These are phyloP conservation scores for Penicillium brevicompactum DNA, from an alignment of 2,329 filamentous ascomycete species.

Conservation along the genomic window DNA sequence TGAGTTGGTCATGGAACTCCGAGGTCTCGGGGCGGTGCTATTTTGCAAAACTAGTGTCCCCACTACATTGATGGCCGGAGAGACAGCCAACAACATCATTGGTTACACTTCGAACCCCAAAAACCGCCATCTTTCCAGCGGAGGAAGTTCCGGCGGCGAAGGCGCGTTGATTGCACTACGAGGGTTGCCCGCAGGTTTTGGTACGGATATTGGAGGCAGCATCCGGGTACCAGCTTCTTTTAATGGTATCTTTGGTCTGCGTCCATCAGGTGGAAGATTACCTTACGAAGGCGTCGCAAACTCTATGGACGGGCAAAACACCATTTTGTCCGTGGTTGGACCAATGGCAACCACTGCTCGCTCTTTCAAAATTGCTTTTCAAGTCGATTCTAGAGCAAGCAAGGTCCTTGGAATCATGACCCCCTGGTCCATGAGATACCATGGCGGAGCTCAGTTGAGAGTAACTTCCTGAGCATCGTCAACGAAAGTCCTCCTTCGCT, in stretches of 20 bases:
- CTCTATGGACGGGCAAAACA: not conserved
- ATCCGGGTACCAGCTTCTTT: not conserved
- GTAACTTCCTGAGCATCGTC: not conserved
- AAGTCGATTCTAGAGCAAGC: not conserved
- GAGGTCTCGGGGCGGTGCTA: constrained; percentile 31
- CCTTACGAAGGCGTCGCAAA: not conserved
- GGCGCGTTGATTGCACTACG: constrained; percentile 23
- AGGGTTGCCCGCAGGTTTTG: constrained; percentile 25
- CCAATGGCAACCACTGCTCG: not conserved
- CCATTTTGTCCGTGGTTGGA: not conserved
- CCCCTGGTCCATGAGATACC: not conserved
- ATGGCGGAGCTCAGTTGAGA: not conserved
- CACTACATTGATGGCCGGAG: constrained; percentile 32
- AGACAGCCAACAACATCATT: constrained; percentile 34
- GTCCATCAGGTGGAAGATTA: not conserved
- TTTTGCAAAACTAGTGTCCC: constrained; percentile 34
- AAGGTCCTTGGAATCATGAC: not conserved
- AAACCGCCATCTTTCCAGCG: constrained; percentile 21
- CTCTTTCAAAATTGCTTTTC: not conserved
- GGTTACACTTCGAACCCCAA: constrained; percentile 29
- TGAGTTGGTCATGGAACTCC: constrained; percentile 7
- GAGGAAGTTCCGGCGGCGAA: constrained; percentile 27
- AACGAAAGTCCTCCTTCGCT: not conserved
- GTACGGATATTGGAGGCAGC: constrained; percentile 21
- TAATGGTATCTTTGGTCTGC: not conserved